These are phyloP conservation scores for Collariella sp. DNA, from an alignment of 495 filamentous ascomycete genomes.

Conservation along the genomic window DNA sequence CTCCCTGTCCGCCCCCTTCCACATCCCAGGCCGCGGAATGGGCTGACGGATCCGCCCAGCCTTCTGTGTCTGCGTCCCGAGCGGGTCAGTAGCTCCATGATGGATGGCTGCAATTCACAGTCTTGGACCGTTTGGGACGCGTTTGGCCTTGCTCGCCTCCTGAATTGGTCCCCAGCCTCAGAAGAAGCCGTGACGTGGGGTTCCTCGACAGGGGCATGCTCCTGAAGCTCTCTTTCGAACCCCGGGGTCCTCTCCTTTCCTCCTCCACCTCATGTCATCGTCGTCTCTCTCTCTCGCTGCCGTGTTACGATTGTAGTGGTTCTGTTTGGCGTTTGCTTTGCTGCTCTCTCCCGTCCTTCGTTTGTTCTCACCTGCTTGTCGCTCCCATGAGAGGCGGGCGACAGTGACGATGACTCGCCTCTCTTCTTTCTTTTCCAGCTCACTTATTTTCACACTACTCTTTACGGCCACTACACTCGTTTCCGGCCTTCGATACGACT, in stretches of 20 bases:
- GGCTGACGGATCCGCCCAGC: constrained; percentile 2
- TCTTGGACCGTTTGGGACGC: neutral
- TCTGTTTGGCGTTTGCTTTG: constrained; percentile 14
- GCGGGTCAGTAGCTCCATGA: neutral
- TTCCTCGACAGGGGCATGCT: constrained; percentile 1
- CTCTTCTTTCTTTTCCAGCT: constrained; percentile 24
- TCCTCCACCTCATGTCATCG: constrained; percentile 13
- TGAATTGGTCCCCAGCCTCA: neutral
- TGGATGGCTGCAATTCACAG: neutral
- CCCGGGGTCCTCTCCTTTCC: constrained; percentile 16
- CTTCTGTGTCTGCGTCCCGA: neutral
- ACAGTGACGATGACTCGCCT: constrained; percentile 25
- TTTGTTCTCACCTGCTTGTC: constrained; percentile 18
- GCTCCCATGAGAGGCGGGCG: constrained; percentile 31
- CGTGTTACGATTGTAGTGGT: constrained; percentile 14
- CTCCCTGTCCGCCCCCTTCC: neutral
- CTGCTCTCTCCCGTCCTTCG: constrained; percentile 19
- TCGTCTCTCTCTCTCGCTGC: constrained; percentile 3
- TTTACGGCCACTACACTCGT: constrained; percentile 21
- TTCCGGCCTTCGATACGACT: constrained; percentile 47
- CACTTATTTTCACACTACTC: constrained; percentile 21
- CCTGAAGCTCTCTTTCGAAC: constrained; percentile 2
- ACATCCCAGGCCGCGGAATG: neutral
- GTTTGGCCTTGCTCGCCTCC: neutral
- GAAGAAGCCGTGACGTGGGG: neutral